Evolutionary conservation across 2,329 filamentous ascomycete genomes (phyloP).

Genomic region (Tympanopsis confertula): DNA sequence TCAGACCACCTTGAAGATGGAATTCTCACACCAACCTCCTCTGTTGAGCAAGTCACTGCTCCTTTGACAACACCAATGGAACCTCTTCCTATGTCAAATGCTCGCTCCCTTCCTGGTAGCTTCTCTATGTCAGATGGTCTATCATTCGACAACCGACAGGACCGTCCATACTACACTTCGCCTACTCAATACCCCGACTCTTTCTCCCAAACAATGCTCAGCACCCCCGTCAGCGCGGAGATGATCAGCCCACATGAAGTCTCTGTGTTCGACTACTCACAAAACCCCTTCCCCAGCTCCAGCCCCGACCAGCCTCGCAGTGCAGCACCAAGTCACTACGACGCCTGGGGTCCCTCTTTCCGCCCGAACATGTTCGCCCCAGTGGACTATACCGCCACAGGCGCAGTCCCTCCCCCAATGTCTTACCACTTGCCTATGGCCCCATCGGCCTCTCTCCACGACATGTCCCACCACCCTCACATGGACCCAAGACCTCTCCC

Average conservation of each 20-base stretch:
- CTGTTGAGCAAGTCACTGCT: too few relatives aligned
- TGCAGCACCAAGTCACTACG: background rate
- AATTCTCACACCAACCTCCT: too few relatives aligned
- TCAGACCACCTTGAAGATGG: too few relatives aligned
- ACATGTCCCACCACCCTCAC: background rate
- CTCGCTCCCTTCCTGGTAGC: too few relatives aligned
- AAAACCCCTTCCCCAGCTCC: background rate
- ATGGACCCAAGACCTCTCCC: background rate
- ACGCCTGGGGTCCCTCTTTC: background rate
- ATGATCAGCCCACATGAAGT: too few relatives aligned
- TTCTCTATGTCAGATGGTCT: too few relatives aligned
- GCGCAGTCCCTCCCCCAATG: background rate
- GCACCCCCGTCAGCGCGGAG: too few relatives aligned
- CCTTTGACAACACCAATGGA: too few relatives aligned
- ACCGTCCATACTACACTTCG: background rate
- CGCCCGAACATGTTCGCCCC: background rate
- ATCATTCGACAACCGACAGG: too few relatives aligned
- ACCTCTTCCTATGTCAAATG: too few relatives aligned
- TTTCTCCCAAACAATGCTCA: too few relatives aligned
- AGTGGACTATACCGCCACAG: background rate
- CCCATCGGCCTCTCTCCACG: background rate
- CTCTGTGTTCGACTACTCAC: too few relatives aligned
- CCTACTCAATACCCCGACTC: background rate
- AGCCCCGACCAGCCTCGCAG: background rate
- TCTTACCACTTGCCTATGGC: background rate